phyloP scores from a whole-genome alignment of 164 flowering plant genomes.

The Vitis rupestris region DNA sequence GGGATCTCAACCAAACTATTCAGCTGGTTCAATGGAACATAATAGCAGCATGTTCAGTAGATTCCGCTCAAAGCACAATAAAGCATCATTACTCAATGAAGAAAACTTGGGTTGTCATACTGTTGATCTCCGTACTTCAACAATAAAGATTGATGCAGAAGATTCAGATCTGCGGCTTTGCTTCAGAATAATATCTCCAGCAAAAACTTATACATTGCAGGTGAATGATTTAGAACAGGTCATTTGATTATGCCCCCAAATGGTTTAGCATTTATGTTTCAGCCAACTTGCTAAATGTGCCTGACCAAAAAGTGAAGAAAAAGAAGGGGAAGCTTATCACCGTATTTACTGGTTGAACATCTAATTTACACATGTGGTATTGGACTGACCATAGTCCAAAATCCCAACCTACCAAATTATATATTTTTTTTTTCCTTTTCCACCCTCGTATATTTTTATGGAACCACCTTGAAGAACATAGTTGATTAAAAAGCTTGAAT shows the following conservation, averaged over 20 bases:
- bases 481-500: background rate
- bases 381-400: background rate
- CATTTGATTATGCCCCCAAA: background rate
- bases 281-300: background rate
- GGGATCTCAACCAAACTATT: slow-evolving; percentile 56
- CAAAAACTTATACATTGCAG: slow-evolving; percentile 82
- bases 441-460: background rate
- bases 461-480: background rate
- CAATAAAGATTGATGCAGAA: slow-evolving; percentile 88
- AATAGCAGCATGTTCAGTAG: slow-evolving; percentile 75
- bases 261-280: background rate
- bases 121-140: slow-evolving; percentile 75
- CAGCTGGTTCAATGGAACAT: slow-evolving; percentile 43
- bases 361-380: background rate
- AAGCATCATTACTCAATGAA: slow-evolving; percentile 48
- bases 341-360: background rate
- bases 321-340: background rate
- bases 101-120: slow-evolving; percentile 57
- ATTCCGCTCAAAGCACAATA: slow-evolving; percentile 64
- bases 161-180: slow-evolving; percentile 86
- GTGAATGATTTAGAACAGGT: slow-evolving; percentile 27
- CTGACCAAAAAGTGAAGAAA: background rate
- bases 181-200: slow-evolving; percentile 85
- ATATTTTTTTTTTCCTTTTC: too few relatives aligned
- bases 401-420: background rate